A percentile compares a stretch with the other conserved stretches of the same genome.
phyloP scores from a whole-genome alignment of 1,284 basidiomycete genomes.

The Phellopilus nigrolimitatus region DNA sequence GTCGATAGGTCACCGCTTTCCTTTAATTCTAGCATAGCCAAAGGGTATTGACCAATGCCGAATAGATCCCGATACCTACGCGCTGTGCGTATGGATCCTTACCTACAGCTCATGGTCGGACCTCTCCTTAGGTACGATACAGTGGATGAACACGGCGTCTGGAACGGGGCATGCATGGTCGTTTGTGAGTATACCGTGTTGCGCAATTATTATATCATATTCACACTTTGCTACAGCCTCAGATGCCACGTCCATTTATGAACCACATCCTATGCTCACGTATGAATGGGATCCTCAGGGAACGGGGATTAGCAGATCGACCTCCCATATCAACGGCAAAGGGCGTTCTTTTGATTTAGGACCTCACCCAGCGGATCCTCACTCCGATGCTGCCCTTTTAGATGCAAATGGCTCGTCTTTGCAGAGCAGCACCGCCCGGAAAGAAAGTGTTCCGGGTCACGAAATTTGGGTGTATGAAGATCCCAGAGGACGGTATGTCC shows the following conservation, averaged over 20 bases:
- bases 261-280: conserved; percentile 70
- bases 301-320: conserved; percentile 23
- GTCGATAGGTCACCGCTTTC: conserved; percentile 55
- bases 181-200: conserved; percentile 56
- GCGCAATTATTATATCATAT: conserved; percentile 4
- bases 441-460: conserved; percentile 53
- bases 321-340: conserved; percentile 20
- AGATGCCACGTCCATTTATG: conserved; percentile 76
- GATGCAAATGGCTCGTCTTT: conserved; percentile 14
- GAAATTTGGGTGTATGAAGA: conserved; percentile 78
- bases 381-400: conserved; percentile 33
- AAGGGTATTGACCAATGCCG: background rate
- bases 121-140: conserved; percentile 92
- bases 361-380: conserved; percentile 69
- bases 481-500: conserved; percentile 14
- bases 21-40: background rate
- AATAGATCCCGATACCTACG: conserved; percentile 35
- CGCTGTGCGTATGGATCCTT: conserved; percentile 62
- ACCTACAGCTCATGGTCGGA: conserved; percentile 37
- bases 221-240: conserved; percentile 41
- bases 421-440: conserved; percentile 34
- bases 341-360: conserved; percentile 50
- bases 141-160: conserved; percentile 68
- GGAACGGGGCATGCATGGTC: conserved; percentile 84
- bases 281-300: conserved; percentile 72